Conservation (phyloP, 805 yeast species). For the Myxozyma neglecta region DNA sequence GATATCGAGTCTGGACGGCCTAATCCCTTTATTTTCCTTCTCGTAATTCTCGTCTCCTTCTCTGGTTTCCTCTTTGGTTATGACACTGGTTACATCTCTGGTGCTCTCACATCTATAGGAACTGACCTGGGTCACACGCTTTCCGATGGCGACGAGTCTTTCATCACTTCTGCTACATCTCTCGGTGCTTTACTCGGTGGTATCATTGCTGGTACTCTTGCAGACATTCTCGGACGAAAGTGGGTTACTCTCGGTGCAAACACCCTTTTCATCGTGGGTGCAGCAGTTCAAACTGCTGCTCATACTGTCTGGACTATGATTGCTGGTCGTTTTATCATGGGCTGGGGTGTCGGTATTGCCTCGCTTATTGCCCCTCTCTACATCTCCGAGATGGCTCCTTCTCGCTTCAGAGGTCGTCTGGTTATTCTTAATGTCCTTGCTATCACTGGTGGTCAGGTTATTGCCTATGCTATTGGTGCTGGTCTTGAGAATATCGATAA, state of each 20-base stretch:
- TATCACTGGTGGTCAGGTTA: conserved; percentile 91
- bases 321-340: conserved; percentile 87
- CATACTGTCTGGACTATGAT: conserved; percentile 87
- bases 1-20: conserved; percentile 32
- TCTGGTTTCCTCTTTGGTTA: conserved; percentile 98
- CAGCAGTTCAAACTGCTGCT: conserved; percentile 79
- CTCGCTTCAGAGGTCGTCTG: conserved; percentile 80
- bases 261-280: conserved; percentile 78
- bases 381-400: conserved; percentile 87
- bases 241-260: conserved; percentile 82
- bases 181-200: conserved; percentile 87
- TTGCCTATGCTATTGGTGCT: conserved; percentile 93
- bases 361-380: conserved; percentile 92
- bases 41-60: conserved; percentile 58
- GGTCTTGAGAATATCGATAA: conserved; percentile 69
- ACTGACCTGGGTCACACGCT: conserved; percentile 63
- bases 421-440: conserved; percentile 86
- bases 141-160: conserved; percentile 77
- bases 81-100: conserved; percentile 95
- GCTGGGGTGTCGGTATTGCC: conserved; percentile 95
- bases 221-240: conserved; percentile 83
- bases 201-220: conserved; percentile 72
- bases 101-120: conserved; percentile 85
- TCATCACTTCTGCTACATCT: conserved; percentile 92
- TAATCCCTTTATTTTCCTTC: conserved; percentile 33